Evolutionary conservation across 495 filamentous ascomycete species (phyloP).

Genomic region (Antarctomyces pellizariae): DNA sequence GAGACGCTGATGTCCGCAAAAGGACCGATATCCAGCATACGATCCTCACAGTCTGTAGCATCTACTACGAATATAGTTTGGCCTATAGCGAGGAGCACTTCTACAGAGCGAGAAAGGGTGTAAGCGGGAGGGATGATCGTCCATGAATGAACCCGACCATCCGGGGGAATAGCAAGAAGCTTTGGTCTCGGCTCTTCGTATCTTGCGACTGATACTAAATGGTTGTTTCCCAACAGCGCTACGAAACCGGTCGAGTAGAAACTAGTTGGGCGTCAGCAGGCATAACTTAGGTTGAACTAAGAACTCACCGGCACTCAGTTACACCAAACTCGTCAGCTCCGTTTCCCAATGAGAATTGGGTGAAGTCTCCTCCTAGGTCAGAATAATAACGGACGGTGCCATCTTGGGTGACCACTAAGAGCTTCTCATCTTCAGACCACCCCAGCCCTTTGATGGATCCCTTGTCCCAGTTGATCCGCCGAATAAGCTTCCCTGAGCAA

Average conservation of each 20-base stretch:
- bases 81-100: slow-evolving; percentile 70
- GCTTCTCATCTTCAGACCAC: slow-evolving; percentile 92
- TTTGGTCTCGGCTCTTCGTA: slow-evolving; percentile 84
- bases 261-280: slow-evolving; percentile 5
- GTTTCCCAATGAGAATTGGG: slow-evolving; percentile 83
- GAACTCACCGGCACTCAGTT: slow-evolving; percentile 36
- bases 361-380: slow-evolving; percentile 81
- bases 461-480: slow-evolving; percentile 59
- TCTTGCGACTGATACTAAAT: slow-evolving; percentile 61
- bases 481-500: slow-evolving; percentile 64
- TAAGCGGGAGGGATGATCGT: slow-evolving; percentile 69
- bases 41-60: slow-evolving; percentile 72
- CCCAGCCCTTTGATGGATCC: slow-evolving; percentile 72
- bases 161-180: slow-evolving; percentile 52
- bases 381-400: slow-evolving; percentile 82
- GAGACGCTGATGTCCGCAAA: slow-evolving; percentile 80
- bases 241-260: slow-evolving; percentile 89
- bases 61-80: slow-evolving; percentile 74
- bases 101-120: slow-evolving; percentile 83
- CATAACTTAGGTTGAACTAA: not conserved
- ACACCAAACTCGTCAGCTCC: slow-evolving; percentile 77
- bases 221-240: slow-evolving; percentile 75
- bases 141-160: slow-evolving; percentile 70
- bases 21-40: slow-evolving; percentile 70
- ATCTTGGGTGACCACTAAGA: slow-evolving; percentile 71